These are phyloP conservation scores for Pueraria montana DNA, from an alignment of 306 rosid genomes.

Conservation along the genomic window DNA sequence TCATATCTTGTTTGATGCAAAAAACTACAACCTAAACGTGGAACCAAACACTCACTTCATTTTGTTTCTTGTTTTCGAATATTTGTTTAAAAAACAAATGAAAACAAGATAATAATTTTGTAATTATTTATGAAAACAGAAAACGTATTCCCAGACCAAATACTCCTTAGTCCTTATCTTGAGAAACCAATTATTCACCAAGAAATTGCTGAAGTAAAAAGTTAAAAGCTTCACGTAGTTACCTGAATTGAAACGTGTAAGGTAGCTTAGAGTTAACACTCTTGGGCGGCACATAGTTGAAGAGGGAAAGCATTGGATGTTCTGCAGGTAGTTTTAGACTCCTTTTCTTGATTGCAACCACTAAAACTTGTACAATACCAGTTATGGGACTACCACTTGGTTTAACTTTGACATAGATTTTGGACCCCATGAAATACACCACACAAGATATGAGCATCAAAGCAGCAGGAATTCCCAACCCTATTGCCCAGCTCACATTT, in stretches of 20 bases:
- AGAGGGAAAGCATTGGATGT: constrained; percentile 67
- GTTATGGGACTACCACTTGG: constrained; percentile 88
- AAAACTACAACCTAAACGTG: too few species aligned
- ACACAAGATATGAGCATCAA: constrained; percentile 73
- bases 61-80: too few species aligned
- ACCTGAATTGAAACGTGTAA: constrained; percentile 87
- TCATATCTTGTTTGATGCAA: too few species aligned
- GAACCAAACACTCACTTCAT: too few species aligned
- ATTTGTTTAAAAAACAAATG: too few species aligned
- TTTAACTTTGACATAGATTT: constrained; percentile 76
- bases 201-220: not conserved
- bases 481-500: constrained; percentile 83
- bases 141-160: not conserved
- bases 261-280: constrained; percentile 71
- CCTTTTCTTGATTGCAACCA: constrained; percentile 72
- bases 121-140: too few species aligned
- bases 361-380: constrained; percentile 76
- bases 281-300: constrained; percentile 60
- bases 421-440: constrained; percentile 74
- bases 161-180: not conserved
- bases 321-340: constrained; percentile 57
- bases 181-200: not conserved
- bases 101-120: too few species aligned
- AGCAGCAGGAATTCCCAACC: constrained; percentile 79
- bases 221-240: not conserved